These are phyloP conservation scores for Monilinia fructigena DNA, from an alignment of 2,329 filamentous ascomycete species.

Conservation along the genomic window DNA sequence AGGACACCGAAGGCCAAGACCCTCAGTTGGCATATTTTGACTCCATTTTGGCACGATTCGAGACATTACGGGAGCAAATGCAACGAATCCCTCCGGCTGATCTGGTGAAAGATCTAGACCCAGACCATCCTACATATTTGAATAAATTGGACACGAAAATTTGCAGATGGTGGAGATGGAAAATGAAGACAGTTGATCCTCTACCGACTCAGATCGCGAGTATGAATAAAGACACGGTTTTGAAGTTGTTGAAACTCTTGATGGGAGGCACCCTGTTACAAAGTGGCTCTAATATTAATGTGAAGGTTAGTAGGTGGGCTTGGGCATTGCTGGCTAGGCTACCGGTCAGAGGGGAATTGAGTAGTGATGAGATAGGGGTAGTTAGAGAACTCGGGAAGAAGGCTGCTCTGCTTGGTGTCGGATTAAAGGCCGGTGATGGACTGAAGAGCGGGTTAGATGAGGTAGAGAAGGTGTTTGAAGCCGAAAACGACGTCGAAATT, in stretches of 20 bases:
- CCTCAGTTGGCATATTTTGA: conserved; percentile 63
- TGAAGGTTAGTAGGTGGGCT: conserved; percentile 75
- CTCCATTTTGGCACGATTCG: conserved; percentile 64
- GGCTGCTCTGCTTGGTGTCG: conserved; percentile 55
- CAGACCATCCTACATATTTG: conserved; percentile 51
- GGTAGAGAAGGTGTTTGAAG: conserved; percentile 49
- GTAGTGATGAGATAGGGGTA: conserved; percentile 71
- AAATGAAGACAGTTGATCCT: conserved; percentile 55
- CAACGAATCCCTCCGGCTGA: conserved; percentile 53
- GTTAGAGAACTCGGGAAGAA: conserved; percentile 78
- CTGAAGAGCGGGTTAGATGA: conserved; percentile 46
- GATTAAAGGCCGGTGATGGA: conserved; percentile 40
- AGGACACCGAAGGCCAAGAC: conserved; percentile 43
- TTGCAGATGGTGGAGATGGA: conserved; percentile 54
- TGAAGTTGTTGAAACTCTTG: conserved; percentile 66
- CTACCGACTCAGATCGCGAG: conserved; percentile 58
- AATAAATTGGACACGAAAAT: conserved; percentile 41
- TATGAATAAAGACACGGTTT: conserved; percentile 64
- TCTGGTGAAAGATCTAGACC: conserved; percentile 53
- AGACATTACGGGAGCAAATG: conserved; percentile 61
- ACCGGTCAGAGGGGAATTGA: conserved; percentile 71
- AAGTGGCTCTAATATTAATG: conserved; percentile 58
- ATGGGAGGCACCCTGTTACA: conserved; percentile 58
- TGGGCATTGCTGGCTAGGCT: conserved; percentile 79
- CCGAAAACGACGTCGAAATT: conserved; percentile 43